A percentile compares a stretch with the other conserved stretches of the same genome.
Evolutionary conservation across 2,329 filamentous ascomycete species (phyloP).

Genomic region (Calonectria honghensis): DNA sequence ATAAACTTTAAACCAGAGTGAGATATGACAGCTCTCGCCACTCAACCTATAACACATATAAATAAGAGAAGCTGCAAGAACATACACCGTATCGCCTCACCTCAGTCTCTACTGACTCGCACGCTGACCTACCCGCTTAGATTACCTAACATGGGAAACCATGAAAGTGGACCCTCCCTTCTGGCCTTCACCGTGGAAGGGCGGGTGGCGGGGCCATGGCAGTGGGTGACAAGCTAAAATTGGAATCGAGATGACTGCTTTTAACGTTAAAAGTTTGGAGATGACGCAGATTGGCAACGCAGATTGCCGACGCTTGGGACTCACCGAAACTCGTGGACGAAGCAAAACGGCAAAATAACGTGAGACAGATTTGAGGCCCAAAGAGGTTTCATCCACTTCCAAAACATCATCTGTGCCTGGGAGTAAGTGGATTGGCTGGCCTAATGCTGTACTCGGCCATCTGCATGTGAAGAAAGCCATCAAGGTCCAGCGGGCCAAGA

Average conservation of each 20-base stretch:
- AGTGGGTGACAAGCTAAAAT: slow-evolving; percentile 21
- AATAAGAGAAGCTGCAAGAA: neutral
- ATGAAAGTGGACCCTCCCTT: slow-evolving; percentile 5
- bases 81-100: neutral
- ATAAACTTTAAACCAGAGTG: neutral
- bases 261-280: neutral
- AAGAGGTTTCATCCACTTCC: neutral
- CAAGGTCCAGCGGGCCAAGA: slow-evolving; percentile 19
- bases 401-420: neutral
- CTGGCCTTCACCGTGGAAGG: slow-evolving; percentile 3
- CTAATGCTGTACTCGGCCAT: neutral
- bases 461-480: slow-evolving; percentile 18
- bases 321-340: slow-evolving; percentile 3
- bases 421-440: neutral
- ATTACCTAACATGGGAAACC: slow-evolving; percentile 1
- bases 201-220: slow-evolving; percentile 6
- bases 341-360: neutral
- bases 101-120: neutral
- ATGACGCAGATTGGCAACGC: neutral
- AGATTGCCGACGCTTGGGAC: slow-evolving; percentile 10
- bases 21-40: neutral
- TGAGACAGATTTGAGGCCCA: slow-evolving; percentile 13
- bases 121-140: slow-evolving; percentile 15
- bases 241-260: slow-evolving; percentile 18
- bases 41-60: neutral